phyloP scores from a whole-genome alignment of 1,284 basidiomycete species.

The Marasmius oreades region DNA sequence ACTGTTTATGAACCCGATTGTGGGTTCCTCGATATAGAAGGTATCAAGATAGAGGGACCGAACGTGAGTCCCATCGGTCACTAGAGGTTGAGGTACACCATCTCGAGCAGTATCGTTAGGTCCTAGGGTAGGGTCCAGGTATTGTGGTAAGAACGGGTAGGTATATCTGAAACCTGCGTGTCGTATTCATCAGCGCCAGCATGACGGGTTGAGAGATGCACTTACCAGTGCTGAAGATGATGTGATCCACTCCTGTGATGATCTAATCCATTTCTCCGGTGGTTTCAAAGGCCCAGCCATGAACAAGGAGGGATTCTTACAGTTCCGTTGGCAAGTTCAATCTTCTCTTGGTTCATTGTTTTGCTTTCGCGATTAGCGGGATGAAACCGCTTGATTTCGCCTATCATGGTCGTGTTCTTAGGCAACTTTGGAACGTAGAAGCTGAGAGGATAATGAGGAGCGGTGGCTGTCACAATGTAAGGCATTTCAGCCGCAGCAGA shows the following conservation, averaged over 20 bases:
- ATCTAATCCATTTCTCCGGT: slow-evolving; percentile 18
- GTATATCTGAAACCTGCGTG: slow-evolving; percentile 38
- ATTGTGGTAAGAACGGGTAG: slow-evolving; percentile 44
- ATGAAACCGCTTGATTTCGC: slow-evolving; percentile 30
- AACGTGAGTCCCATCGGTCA: slow-evolving; percentile 44
- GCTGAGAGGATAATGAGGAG: slow-evolving; percentile 5
- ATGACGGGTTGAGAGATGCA: not conserved
- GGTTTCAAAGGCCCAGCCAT: not conserved
- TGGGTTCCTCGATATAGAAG: slow-evolving; percentile 49
- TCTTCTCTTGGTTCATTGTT: slow-evolving; percentile 24
- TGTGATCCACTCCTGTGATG: slow-evolving; percentile 32
- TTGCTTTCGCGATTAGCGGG: slow-evolving; percentile 5
- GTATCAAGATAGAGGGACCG: slow-evolving; percentile 42
- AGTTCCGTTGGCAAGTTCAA: slow-evolving; percentile 39
- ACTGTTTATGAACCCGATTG: slow-evolving; percentile 39
- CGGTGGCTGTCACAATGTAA: slow-evolving; percentile 3
- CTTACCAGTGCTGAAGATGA: slow-evolving; percentile 38
- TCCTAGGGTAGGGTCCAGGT: slow-evolving; percentile 30
- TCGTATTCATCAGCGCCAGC: not conserved
- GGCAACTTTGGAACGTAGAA: slow-evolving; percentile 24
- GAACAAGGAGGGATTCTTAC: slow-evolving; percentile 20
- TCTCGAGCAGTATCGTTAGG: slow-evolving; percentile 19
- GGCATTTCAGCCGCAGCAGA: not conserved
- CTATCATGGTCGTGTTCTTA: slow-evolving; percentile 25
- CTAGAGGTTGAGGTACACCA: slow-evolving; percentile 26